Base-by-base conservation (phyloP, 352 stramenopile genomes). In the Pythium chondricola region DNA sequence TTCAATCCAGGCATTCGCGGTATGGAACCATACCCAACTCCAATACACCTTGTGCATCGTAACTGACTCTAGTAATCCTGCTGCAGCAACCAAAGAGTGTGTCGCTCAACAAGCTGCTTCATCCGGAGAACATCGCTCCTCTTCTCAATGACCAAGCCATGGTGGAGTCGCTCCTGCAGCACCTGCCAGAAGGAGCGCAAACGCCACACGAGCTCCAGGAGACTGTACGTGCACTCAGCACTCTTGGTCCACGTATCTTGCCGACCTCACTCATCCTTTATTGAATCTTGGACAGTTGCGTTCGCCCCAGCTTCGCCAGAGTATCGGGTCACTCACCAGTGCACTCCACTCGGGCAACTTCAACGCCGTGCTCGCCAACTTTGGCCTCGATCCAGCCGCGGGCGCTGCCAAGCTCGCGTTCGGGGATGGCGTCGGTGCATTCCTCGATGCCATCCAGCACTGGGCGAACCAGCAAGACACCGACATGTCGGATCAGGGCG, bases 281-380 rank as follows among this genome's bases (percentile, higher is more conserved):
- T 24, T 35, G n/a, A 35, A 14, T 35, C 3, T 37, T 30, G 11
- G 30, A 21, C 50, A 92, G 81, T 39, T 90, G 32, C 69, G 66
- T 30, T 88, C 81, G 4, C 89, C 89, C 4, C 89, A 96, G 57
- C 68, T 97, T 17, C 85, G 85, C 25, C 88, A 96, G 53, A 88
- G 83, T 53, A 74, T 97, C n/a, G 72, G 62, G 21, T 89, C 81
- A 32, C 74, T 97, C 21, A 75, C 83, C 37, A 74, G 57, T 21
- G 88, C 85, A 35, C 58, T 97, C 30, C 78, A 95, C 53, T 90
- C 83, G 0, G 83, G 88, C 43, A 97, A 96, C 52, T 96, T 89
- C 47, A 94, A 95, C 61, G 70, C 77, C 10, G 77, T 97, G 29
- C 69, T 97, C 58, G 69, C 82, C 37, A 97, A 95, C 56, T 97